Percentiles rank a stretch among this genome's conserved stretches.
Evolutionary conservation across 495 filamentous ascomycete genomes (phyloP).

Genomic region (Cercophora newfieldiana): DNA sequence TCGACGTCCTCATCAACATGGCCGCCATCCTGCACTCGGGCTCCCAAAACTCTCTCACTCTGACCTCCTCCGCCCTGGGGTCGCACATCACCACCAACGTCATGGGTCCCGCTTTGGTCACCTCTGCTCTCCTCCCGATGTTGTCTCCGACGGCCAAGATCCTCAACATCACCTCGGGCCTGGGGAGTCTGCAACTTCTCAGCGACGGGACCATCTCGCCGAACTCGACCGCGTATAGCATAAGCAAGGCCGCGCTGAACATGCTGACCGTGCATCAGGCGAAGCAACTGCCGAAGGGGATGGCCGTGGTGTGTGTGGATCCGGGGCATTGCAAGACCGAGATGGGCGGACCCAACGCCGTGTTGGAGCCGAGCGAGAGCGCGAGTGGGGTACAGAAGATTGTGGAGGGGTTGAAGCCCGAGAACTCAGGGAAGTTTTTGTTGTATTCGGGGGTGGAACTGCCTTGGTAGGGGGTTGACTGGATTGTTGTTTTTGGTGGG

Average conservation of each 20-base stretch:
- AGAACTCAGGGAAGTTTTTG: conserved; percentile 2
- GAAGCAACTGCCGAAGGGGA: conserved; percentile 33
- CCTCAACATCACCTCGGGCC: not conserved
- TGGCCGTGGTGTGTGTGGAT: conserved; percentile 51
- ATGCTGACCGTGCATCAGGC: conserved; percentile 43
- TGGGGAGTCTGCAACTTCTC: not conserved
- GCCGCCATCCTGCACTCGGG: conserved; percentile 36
- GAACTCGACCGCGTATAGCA: conserved; percentile 32
- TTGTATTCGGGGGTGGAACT: not conserved
- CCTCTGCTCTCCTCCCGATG: conserved; percentile 21
- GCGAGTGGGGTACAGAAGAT: conserved; percentile 35
- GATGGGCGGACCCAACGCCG: conserved; percentile 55
- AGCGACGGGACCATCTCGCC: conserved; percentile 10
- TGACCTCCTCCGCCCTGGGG: conserved; percentile 29
- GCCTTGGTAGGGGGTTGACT: conserved; percentile 3
- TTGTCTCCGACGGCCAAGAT: not conserved
- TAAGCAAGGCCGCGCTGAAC: conserved; percentile 42
- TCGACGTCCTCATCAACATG: conserved; percentile 45
- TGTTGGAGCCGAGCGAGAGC: conserved; percentile 44
- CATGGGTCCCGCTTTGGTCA: conserved; percentile 34
- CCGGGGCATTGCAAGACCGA: conserved; percentile 64
- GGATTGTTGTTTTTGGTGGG: too few relatives aligned
- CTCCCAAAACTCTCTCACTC: conserved; percentile 29
- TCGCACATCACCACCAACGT: conserved; percentile 35
- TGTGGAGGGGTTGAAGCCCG: conserved; percentile 28